Evolutionary conservation across 164 flowering plant genomes (phyloP), one percentile per base, ranked within the genome.

Genomic region (Piper betle): DNA sequence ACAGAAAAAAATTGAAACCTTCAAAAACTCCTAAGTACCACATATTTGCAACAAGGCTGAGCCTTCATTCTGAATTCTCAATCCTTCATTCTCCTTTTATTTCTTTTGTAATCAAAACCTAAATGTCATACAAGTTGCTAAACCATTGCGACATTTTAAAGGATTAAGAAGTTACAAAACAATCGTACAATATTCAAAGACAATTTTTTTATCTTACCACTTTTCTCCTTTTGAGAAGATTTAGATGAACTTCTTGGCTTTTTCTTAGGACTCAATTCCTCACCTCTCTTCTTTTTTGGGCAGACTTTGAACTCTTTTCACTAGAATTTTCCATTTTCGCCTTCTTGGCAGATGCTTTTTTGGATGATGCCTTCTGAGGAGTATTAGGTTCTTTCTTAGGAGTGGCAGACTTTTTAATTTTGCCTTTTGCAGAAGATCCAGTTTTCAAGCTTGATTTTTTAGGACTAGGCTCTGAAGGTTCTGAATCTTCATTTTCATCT

Each of bases 251-350:
- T 53, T 1, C 79, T 67, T 11, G 78, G 53, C 67, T 78, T 81
- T 64, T 80, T 81, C 64, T 79, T 82, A 11, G 68, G 19, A 0
- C 66, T 63, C 53, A 10, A 25, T 33, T 69, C 82, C 62, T 55
- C 73, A 64, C 73, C 79, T 78, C 77, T 84, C 80, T 85, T 90
- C 75, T n/a, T n/a, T 81, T 82, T 42, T 89, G 80, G 69, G 75
- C 79, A 43, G 73, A 78, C 71, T 69, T 80, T 42, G 91, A 82
- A 69, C 76, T 81, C n/a, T n/a, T n/a, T n/a, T n/a, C n/a, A n/a
- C n/a, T n/a, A n/a, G 63, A 71, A 42, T 75, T 75, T 61, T 71
- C 83, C 57, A 42, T 74, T 74, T 82, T 80, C 4, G 81, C 53
- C 20, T 60, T 69, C 64, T 67, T 84, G 53, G 81, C 53, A 15